A percentile compares a stretch with the other conserved stretches of the same genome.
Evolutionary conservation across 768 basidiomycete species (phyloP).

Genomic region (Lepiota venenata): DNA sequence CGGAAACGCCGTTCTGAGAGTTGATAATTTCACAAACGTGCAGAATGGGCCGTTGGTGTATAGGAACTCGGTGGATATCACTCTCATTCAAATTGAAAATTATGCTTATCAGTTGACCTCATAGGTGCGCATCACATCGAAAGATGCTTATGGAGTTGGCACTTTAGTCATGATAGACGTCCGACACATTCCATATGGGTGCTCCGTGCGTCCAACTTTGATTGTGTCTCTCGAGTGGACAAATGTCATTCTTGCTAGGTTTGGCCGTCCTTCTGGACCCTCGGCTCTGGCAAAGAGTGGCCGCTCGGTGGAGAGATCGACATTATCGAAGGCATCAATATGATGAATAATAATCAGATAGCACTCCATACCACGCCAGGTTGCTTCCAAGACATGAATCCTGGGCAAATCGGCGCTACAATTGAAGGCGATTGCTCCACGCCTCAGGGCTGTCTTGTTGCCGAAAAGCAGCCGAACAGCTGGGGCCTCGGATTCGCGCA

Average conservation of each 20-base stretch:
- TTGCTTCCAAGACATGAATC: conserved; percentile 32
- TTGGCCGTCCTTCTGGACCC: conserved; percentile 50
- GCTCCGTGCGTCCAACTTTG: conserved; percentile 37
- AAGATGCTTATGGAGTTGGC: conserved; percentile 39
- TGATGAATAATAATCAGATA: conserved; percentile 66
- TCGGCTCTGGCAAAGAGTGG: conserved; percentile 37
- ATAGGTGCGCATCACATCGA: conserved; percentile 43
- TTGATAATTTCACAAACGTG: conserved; percentile 66
- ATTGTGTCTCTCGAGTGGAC: not conserved
- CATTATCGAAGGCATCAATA: conserved; percentile 83
- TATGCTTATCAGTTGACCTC: not conserved
- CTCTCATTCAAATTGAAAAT: not conserved
- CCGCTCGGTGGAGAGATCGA: conserved; percentile 49
- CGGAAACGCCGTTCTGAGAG: conserved; percentile 67
- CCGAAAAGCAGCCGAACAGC: conserved; percentile 54
- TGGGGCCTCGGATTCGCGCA: conserved; percentile 66
- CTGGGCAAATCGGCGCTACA: conserved; percentile 45
- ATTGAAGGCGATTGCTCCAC: conserved; percentile 53
- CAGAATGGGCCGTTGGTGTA: conserved; percentile 20
- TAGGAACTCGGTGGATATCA: conserved; percentile 46
- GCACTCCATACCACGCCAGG: conserved; percentile 67
- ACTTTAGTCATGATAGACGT: conserved; percentile 43
- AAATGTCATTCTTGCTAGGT: conserved; percentile 24
- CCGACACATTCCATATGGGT: conserved; percentile 47
- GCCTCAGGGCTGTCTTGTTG: conserved; percentile 65